These are phyloP conservation scores for Syzygium aromaticum DNA, from an alignment of 345 rosid genomes.

Conservation along the genomic window DNA sequence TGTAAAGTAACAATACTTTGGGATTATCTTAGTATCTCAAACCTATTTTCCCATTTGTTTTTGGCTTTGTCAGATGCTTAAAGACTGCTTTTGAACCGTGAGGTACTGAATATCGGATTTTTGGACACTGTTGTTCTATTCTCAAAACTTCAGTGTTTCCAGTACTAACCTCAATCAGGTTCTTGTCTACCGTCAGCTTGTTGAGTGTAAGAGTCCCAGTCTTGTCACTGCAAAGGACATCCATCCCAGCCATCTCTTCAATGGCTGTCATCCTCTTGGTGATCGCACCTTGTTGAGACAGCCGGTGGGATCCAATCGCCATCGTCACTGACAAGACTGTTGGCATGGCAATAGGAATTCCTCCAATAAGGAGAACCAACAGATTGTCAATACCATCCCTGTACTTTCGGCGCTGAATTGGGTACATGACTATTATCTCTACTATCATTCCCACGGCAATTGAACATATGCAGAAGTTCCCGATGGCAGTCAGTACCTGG, in stretches of 20 bases:
- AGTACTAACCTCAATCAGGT: conserved; percentile 52
- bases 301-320: conserved; percentile 84
- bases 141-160: background rate
- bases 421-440: conserved; percentile 69
- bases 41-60: background rate
- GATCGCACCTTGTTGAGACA: conserved; percentile 79
- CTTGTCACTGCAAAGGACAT: conserved; percentile 81
- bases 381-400: conserved; percentile 76
- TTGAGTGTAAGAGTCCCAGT: conserved; percentile 87
- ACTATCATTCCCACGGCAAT: conserved; percentile 56
- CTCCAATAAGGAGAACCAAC: conserved; percentile 75
- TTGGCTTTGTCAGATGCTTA: background rate
- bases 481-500: conserved; percentile 75
- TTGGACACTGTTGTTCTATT: background rate
- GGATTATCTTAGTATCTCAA: background rate
- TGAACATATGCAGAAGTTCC: conserved; percentile 81
- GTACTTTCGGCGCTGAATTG: conserved; percentile 61
- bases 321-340: conserved; percentile 81
- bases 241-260: conserved; percentile 94
- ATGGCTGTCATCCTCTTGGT: conserved; percentile 90
- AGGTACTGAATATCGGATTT: background rate
- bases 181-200: conserved; percentile 78
- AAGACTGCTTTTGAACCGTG: background rate
- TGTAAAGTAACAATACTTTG: background rate
- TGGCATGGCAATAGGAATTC: conserved; percentile 93